Conservation (phyloP, 306 rosid species). For the Alnus glutinosa region DNA sequence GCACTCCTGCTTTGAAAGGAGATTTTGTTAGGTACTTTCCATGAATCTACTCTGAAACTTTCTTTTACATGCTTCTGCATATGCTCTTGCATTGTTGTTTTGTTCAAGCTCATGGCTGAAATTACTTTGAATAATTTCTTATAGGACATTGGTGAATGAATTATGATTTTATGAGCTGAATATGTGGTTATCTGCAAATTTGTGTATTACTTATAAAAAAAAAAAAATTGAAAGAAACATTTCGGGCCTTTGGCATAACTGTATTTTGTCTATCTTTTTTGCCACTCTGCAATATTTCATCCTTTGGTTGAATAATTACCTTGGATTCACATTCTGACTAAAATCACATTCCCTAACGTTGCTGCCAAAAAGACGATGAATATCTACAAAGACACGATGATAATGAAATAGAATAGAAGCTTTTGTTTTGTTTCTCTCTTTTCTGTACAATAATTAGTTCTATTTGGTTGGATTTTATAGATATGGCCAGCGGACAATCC, state of each 20-base stretch:
- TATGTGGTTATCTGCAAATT: background rate
- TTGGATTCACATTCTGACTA: slow-evolving; percentile 11
- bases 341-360: background rate
- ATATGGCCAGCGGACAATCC: slow-evolving; percentile 81
- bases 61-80: slow-evolving; percentile 1
- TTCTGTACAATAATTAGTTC: slow-evolving; percentile 14
- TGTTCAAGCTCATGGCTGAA: background rate
- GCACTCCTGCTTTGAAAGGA: slow-evolving; percentile 95
- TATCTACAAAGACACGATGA: slow-evolving; percentile 16
- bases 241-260: background rate
- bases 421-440: background rate
- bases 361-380: background rate
- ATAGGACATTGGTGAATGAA: background rate
- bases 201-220: background rate
- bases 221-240: background rate
- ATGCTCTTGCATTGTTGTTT: slow-evolving; percentile 2
- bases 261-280: background rate
- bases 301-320: slow-evolving; percentile 18
- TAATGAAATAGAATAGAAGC: slow-evolving; percentile 19
- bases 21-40: slow-evolving; percentile 83
- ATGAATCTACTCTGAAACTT: slow-evolving; percentile 23
- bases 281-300: slow-evolving; percentile 19
- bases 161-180: background rate
- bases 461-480: slow-evolving; percentile 48
- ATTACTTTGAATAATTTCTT: background rate